A percentile compares a stretch with the other conserved stretches of the same genome.
phyloP scores from a whole-genome alignment of 78 protist genomes.

The Pirum gemmata region DNA sequence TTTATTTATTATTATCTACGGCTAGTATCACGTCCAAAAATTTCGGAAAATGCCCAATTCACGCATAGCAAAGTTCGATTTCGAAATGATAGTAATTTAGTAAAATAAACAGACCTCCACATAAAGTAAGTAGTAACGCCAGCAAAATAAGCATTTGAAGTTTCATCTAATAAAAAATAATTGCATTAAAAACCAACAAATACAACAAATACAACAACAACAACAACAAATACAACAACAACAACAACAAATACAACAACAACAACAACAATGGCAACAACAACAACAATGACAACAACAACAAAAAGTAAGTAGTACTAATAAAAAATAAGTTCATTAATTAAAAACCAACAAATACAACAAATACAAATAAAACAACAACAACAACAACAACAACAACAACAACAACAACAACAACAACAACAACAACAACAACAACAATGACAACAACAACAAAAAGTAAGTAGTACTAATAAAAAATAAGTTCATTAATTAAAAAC shows the following conservation, averaged over 20 bases:
- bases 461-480: not conserved
- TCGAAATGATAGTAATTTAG: constrained; percentile 58
- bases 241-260: no score
- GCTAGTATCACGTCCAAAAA: constrained; percentile 60
- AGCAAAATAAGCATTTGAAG: no score
- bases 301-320: not conserved
- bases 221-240: no score
- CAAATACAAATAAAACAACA: constrained; percentile 14
- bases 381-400: no score
- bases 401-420: no score
- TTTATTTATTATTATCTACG: no score
- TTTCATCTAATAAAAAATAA: no score
- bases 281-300: not conserved
- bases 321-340: constrained; percentile 2
- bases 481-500: not conserved
- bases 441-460: constrained; percentile 8
- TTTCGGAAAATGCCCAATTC: constrained; percentile 58
- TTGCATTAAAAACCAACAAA: no score
- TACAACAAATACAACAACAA: no score
- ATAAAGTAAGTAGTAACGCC: constrained; percentile 61
- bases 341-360: not conserved
- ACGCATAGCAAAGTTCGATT: constrained; percentile 53
- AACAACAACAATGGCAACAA: not conserved
- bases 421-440: not conserved
- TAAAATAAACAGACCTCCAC: constrained; percentile 72